Conservation (phyloP, 1,139 yeast genomes). For the Hansenula lynferdii region DNA sequence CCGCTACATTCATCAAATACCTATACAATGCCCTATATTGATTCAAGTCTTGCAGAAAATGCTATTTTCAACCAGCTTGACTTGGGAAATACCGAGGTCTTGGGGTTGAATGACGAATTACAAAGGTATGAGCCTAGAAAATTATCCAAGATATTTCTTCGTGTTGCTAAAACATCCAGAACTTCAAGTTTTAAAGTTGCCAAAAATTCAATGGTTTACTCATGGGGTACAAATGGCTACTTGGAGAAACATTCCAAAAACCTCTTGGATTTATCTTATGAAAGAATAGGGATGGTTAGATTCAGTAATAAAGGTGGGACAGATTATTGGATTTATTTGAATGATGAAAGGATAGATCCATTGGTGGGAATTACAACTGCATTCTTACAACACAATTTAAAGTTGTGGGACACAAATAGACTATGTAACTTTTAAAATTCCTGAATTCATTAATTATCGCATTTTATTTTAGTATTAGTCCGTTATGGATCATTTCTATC, state of each 20-base stretch:
- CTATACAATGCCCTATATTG: conserved; percentile 8
- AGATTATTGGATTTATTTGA: conserved; percentile 8
- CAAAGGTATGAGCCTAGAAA: conserved; percentile 5
- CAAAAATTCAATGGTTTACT: conserved; percentile 7
- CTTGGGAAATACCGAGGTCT: conserved; percentile 4
- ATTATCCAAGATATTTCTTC: conserved; percentile 2
- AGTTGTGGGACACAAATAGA: background rate
- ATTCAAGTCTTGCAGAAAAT: conserved; percentile 11
- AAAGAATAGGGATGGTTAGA: conserved; percentile 12
- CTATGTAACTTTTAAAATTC: no score
- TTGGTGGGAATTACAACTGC: conserved; percentile 10
- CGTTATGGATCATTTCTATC: conserved; percentile 31
- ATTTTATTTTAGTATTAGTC: conserved; percentile 21
- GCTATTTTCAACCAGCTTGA: conserved; percentile 1
- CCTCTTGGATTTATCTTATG: conserved; percentile 6
- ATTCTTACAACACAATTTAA: conserved; percentile 10
- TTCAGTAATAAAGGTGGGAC: conserved; percentile 1
- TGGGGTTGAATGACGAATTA: background rate
- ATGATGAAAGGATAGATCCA: conserved; percentile 11
- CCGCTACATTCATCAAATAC: background rate
- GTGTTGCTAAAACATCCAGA: background rate
- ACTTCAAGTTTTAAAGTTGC: conserved; percentile 6
- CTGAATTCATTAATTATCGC: background rate
- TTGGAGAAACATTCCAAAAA: conserved; percentile 9
- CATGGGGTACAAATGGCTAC: conserved; percentile 17